A percentile compares a stretch with the other conserved stretches of the same genome.
Evolutionary conservation across 768 basidiomycete genomes (phyloP).

Genomic region (Suillus alpinus): DNA sequence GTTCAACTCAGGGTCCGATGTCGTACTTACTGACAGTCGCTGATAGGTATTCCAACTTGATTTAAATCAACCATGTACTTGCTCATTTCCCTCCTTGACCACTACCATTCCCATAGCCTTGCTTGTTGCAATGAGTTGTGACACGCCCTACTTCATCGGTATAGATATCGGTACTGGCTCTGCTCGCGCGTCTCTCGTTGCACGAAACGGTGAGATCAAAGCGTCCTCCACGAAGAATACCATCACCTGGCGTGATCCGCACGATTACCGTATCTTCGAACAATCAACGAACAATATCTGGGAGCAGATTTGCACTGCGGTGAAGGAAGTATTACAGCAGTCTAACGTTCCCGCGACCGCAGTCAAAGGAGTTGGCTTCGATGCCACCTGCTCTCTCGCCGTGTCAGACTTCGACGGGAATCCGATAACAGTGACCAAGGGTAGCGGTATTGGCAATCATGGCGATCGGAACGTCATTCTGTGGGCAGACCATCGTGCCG

Average conservation of each 20-base stretch:
- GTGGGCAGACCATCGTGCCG: conserved; percentile 97
- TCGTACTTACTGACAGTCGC: conserved; percentile 3
- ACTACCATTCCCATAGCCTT: not conserved
- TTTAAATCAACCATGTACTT: not conserved
- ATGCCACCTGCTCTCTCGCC: conserved; percentile 95
- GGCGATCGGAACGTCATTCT: conserved; percentile 87
- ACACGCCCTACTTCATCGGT: conserved; percentile 59
- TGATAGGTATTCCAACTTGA: conserved; percentile 1
- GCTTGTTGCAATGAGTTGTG: conserved; percentile 30
- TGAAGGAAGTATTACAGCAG: conserved; percentile 59
- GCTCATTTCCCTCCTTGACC: conserved; percentile 3
- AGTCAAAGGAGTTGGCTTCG: conserved; percentile 90
- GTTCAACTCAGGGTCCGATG: not conserved
- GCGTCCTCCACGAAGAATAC: conserved; percentile 82
- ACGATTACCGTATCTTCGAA: conserved; percentile 93
- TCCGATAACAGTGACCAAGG: conserved; percentile 74
- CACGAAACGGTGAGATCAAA: conserved; percentile 61
- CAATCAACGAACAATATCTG: conserved; percentile 92
- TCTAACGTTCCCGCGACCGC: conserved; percentile 52
- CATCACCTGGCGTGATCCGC: conserved; percentile 79
- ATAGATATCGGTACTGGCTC: conserved; percentile 93
- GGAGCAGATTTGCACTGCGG: conserved; percentile 59
- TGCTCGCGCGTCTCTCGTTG: conserved; percentile 81
- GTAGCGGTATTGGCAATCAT: conserved; percentile 53
- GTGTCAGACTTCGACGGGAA: conserved; percentile 73